Conservation (phyloP, 2,329 filamentous ascomycete species). For the Immersiporthe knoxdaviesiana region DNA sequence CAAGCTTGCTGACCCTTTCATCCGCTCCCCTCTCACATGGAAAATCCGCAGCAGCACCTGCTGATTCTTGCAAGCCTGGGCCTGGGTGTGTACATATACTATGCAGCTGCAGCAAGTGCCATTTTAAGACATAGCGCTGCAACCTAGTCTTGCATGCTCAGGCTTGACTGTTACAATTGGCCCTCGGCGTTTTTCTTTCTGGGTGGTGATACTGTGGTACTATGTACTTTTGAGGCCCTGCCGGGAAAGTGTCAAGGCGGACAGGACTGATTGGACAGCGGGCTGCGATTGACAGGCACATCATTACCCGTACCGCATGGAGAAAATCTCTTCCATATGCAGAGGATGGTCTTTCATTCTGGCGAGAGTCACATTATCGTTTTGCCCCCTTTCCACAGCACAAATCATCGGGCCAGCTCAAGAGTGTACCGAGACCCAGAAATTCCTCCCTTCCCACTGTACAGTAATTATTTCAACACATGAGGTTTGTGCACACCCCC, state of each 20-base stretch:
- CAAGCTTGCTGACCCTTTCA: neutral
- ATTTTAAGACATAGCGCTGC: neutral
- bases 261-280: slow-evolving; percentile 1
- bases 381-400: neutral
- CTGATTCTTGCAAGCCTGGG: neutral
- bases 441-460: neutral
- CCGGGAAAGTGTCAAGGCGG: neutral
- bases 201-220: neutral
- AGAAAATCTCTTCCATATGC: slow-evolving; percentile 5
- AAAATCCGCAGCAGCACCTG: neutral
- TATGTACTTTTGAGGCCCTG: neutral
- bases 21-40: neutral
- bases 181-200: neutral
- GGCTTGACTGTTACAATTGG: neutral
- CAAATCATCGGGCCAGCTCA: neutral
- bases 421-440: neutral
- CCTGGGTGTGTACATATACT: too few relatives aligned
- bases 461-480: neutral
- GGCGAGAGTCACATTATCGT: neutral
- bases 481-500: neutral
- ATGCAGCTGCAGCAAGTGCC: neutral
- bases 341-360: neutral
- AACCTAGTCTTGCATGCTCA: neutral
- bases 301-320: neutral
- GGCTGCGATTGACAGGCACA: slow-evolving; percentile 7